Conservation (phyloP, 177 flowering plant species). For the Telopea speciosissima region DNA sequence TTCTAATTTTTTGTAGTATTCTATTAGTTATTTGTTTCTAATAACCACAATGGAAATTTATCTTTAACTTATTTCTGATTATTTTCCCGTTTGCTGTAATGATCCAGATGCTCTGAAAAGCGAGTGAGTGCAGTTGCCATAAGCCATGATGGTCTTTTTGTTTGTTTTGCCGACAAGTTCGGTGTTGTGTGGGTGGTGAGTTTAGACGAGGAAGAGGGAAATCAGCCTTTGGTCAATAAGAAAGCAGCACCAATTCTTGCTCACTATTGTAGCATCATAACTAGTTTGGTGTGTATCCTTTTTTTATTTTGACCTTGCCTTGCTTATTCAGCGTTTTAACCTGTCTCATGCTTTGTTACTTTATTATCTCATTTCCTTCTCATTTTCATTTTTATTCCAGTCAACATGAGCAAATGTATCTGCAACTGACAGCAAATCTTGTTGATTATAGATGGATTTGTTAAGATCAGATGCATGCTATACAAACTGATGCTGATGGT, state of each 20-base stretch:
- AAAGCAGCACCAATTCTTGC: conserved; percentile 66
- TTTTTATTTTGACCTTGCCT: conserved; percentile 3
- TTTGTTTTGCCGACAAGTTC: conserved; percentile 91
- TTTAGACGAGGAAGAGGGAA: conserved; percentile 28
- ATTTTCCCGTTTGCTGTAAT: conserved; percentile 2
- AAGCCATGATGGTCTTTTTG: conserved; percentile 56
- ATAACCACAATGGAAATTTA: background rate
- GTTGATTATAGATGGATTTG: background rate
- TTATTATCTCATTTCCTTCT: background rate
- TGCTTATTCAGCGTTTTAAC: conserved; percentile 97
- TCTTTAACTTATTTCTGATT: background rate
- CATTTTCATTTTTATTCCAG: background rate
- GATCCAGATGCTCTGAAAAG: conserved; percentile 70
- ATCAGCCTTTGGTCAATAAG: conserved; percentile 22
- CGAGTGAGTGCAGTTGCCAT: conserved; percentile 87
- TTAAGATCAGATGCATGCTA: background rate
- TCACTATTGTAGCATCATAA: conserved; percentile 95
- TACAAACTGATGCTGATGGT: background rate
- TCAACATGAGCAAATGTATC: background rate
- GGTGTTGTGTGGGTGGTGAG: conserved; percentile 80
- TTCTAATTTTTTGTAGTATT: background rate
- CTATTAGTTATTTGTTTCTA: background rate
- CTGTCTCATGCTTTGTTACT: conserved; percentile 49
- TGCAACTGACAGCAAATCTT: background rate
- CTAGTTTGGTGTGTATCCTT: conserved; percentile 60